A percentile compares a stretch with the other conserved stretches of the same genome.
Conservation (phyloP, 345 rosid genomes). For the Pistacia integerrima region DNA sequence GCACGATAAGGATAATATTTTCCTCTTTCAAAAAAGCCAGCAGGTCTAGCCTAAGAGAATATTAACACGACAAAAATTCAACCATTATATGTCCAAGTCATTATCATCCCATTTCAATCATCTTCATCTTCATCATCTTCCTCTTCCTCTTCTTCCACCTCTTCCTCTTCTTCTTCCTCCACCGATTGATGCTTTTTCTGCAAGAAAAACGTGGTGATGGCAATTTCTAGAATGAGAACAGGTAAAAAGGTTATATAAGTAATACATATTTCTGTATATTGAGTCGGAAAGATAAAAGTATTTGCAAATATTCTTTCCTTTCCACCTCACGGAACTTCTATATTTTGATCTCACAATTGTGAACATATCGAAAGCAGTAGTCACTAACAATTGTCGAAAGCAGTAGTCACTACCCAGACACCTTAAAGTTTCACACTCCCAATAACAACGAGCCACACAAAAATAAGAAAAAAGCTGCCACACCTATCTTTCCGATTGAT, state of each 20-base stretch:
- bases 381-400: too few species aligned
- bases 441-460: too few species aligned
- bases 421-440: too few species aligned
- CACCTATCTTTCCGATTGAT: background rate
- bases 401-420: too few species aligned
- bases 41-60: slow-evolving; percentile 13
- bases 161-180: slow-evolving; percentile 39
- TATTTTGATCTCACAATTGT: too few species aligned
- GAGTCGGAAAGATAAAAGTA: too few species aligned
- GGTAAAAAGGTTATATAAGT: too few species aligned
- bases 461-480: background rate
- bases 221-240: too few species aligned
- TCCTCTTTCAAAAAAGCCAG: background rate
- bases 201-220: background rate
- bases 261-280: too few species aligned
- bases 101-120: slow-evolving; percentile 21
- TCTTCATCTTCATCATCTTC: slow-evolving; percentile 31
- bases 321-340: background rate
- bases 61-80: slow-evolving; percentile 23
- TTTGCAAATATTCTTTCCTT: too few species aligned
- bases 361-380: too few species aligned
- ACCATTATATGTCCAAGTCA: slow-evolving; percentile 16
- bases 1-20: background rate
- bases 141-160: slow-evolving; percentile 27
- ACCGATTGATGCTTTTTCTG: slow-evolving; percentile 27